Percentiles rank a stretch among this genome's conserved stretches.
Evolutionary conservation across 1,139 yeast genomes (phyloP).

Genomic region (Debaryomycetaceae sp.): DNA sequence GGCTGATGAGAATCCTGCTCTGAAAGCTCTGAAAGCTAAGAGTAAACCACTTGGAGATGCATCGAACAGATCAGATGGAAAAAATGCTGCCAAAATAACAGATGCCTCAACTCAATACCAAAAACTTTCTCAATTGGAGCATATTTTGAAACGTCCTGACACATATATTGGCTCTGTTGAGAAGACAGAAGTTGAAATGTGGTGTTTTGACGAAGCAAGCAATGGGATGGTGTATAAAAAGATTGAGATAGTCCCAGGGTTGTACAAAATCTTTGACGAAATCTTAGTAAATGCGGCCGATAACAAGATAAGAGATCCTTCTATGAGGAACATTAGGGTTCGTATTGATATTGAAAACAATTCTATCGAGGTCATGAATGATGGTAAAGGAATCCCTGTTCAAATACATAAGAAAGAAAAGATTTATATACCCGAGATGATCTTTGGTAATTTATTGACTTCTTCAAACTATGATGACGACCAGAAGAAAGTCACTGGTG

Average conservation of each 20-base stretch:
- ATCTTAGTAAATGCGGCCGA: constrained; percentile 98
- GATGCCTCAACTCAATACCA: constrained; percentile 80
- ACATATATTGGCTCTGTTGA: constrained; percentile 97
- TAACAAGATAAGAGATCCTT: constrained; percentile 91
- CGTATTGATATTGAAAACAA: constrained; percentile 73
- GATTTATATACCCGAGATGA: constrained; percentile 92
- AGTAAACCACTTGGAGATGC: constrained; percentile 23
- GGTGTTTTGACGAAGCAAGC: constrained; percentile 73
- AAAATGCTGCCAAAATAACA: constrained; percentile 4
- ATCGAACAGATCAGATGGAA: constrained; percentile 15
- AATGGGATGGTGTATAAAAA: constrained; percentile 70
- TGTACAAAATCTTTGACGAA: constrained; percentile 95
- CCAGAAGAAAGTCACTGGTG: constrained; percentile 95
- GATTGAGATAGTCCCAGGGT: constrained; percentile 89
- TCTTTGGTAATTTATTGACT: constrained; percentile 91
- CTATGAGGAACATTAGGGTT: constrained; percentile 83
- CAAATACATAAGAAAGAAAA: constrained; percentile 91
- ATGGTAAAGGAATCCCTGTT: constrained; percentile 94
- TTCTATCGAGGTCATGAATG: constrained; percentile 78
- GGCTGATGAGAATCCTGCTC: constrained; percentile 14
- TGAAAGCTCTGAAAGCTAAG: constrained; percentile 9
- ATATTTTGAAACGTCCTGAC: constrained; percentile 95
- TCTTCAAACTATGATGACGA: constrained; percentile 96
- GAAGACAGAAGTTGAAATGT: constrained; percentile 71
- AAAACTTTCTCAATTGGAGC: constrained; percentile 90